Percentiles rank a stretch among this genome's conserved stretches.
phyloP scores from a whole-genome alignment of 2,329 filamentous ascomycete species.

The Xylariaceae sp. region DNA sequence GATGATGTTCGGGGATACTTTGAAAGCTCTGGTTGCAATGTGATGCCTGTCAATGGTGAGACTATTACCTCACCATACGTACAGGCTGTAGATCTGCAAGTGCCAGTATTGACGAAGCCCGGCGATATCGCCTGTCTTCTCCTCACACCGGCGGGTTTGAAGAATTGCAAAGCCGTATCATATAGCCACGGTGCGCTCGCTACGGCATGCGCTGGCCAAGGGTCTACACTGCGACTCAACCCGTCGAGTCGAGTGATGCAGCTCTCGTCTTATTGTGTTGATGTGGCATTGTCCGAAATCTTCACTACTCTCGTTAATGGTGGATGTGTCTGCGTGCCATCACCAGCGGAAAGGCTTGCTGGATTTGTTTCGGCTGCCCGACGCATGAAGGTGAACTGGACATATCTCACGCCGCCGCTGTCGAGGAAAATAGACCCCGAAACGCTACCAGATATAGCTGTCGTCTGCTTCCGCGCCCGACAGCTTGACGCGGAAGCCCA shows the following conservation, averaged over 20 bases:
- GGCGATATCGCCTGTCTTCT: slow-evolving; percentile 57
- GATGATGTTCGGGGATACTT: slow-evolving; percentile 40
- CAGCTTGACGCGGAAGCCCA: slow-evolving; percentile 49
- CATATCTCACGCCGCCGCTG: slow-evolving; percentile 48
- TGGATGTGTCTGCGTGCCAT: slow-evolving; percentile 48
- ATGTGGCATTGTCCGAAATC: slow-evolving; percentile 51
- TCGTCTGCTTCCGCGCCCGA: slow-evolving; percentile 40
- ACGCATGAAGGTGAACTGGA: slow-evolving; percentile 40
- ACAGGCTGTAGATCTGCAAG: slow-evolving; percentile 26
- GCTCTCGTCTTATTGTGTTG: slow-evolving; percentile 53
- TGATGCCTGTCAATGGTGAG: slow-evolving; percentile 40
- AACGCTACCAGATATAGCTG: slow-evolving; percentile 24
- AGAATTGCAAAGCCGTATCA: slow-evolving; percentile 56
- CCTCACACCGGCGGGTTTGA: slow-evolving; percentile 55
- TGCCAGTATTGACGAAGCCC: slow-evolving; percentile 33
- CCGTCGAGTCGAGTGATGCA: slow-evolving; percentile 54
- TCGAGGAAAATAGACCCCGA: slow-evolving; percentile 34
- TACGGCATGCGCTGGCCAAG: slow-evolving; percentile 50
- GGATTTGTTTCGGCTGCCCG: slow-evolving; percentile 40
- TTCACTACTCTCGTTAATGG: slow-evolving; percentile 49
- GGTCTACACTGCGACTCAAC: slow-evolving; percentile 45
- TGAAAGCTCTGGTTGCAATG: slow-evolving; percentile 37
- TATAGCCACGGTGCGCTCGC: slow-evolving; percentile 58
- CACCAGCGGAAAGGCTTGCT: slow-evolving; percentile 39
- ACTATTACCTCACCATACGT: slow-evolving; percentile 36